Base-by-base conservation (phyloP, 108 stramenopile genomes). In the Cyclotella sp. region DNA sequence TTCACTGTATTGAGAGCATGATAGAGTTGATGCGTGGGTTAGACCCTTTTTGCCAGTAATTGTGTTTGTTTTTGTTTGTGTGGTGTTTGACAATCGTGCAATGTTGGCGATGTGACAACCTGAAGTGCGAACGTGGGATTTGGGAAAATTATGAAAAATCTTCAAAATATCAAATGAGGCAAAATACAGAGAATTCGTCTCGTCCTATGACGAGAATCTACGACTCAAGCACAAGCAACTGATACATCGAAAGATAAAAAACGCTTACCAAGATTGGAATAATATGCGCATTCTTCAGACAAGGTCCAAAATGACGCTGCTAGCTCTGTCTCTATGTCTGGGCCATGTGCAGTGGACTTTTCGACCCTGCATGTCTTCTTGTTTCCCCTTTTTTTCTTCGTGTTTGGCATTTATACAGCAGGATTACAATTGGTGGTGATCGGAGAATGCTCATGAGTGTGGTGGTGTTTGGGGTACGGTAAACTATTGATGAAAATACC, bases 91-190 rank as follows among this genome's bases (percentile, higher is more conserved):
- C 7, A 26, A 68, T 15, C 73, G 73, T 14, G 80, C 73, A 21
- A 81, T 69, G 51, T 58, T 69, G 30, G 80, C 73, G 18, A 81
- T 81, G 42, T 81, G 80, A 40, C 80, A 81, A 1, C 80, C 80
- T 57, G 44, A 6, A 62, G 3, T 14, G 61, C 12, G n/a, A 14
- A 62, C 3, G 18, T 18, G 29, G 14, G 40, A 42, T 15, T 13
- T 62, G 34, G 19, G 5, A 18, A 51, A 19, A 3, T 51, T 51
- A 51, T 51, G 3, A 51, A 18, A n/a, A n/a, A n/a, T n/a, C n/a
- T 19, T 19, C 18, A 19, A 19, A 3, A 51, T 6, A 19, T 3
- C n/a, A n/a, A n/a, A 51, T 3, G 49, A 51, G 8, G 3, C 49
- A 8, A 6, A 51, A 6, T 51, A 8, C 8, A 3, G 18, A 19